Evolutionary conservation across 2,329 filamentous ascomycete genomes (phyloP), one percentile per base, ranked within the genome.

Genomic region (Daldinia sp.): DNA sequence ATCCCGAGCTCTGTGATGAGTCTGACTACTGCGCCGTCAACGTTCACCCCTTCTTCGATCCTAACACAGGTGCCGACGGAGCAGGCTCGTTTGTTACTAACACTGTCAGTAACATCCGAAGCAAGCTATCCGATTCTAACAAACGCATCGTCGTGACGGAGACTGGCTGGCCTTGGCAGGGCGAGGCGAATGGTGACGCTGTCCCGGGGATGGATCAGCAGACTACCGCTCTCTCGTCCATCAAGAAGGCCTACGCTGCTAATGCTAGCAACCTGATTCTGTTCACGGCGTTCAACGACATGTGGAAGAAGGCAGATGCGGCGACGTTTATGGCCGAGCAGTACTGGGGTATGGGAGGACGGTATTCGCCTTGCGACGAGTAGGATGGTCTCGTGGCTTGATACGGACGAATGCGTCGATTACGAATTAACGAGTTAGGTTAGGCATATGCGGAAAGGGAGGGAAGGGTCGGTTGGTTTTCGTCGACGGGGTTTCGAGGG

Each of bases 21-120:
- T 91, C 90, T 0, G 92, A 96, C 73, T 92, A 91, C 78, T 92
- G 89, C 72, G 90, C 92, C 13, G 85, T 90, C 74, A 96, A 97
- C 77, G 86, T 88, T 68, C 93, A 96, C 76, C 86, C 92, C 10
- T 96, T 93, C 83, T 96, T 95, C 76, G 90, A 96, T 70, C 77
- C 81, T 3, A 85, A 84, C 47, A 84, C 85, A 23, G 75, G 77
- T 1, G 85, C 92, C 0, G 77, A 79, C 0, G 77, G 85, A 29
- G 87, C 92, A 2, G 93, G 93, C 3, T 69, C 75, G 0, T 96
- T 92, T 76, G 85, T 93, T 35, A 76, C 81, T 35, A 79, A 81
- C 23, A 87, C 89, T 66, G 83, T 86, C 25, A 64, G 72, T 9
- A 75, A 74, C 23, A 76, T 87, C 35, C 76, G 77, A 63, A 73